Conservation (phyloP, 441 rosid genomes). For the Heliophila coronopifolia region DNA sequence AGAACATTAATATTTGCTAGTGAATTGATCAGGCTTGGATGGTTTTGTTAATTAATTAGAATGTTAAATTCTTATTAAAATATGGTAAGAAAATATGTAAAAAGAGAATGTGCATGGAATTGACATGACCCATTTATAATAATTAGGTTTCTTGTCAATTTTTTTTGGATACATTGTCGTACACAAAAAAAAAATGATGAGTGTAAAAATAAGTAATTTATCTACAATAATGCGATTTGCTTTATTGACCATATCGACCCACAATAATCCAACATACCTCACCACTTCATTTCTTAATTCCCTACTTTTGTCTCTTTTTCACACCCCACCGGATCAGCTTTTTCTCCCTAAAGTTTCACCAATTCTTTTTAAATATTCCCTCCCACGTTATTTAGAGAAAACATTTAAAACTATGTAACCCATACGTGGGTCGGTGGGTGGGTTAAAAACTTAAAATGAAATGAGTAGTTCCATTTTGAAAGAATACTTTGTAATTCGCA, state of each 20-base stretch:
- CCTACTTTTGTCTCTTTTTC: constrained; percentile 38
- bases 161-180: constrained; percentile 32
- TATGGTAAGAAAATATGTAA: constrained; percentile 6
- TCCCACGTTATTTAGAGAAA: constrained; percentile 32
- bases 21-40: neutral
- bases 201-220: constrained; percentile 19
- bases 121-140: constrained; percentile 46
- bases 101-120: constrained; percentile 43
- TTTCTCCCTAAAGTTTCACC: constrained; percentile 27
- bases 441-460: too few relatives aligned
- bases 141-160: constrained; percentile 29
- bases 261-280: constrained; percentile 44
- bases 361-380: constrained; percentile 40
- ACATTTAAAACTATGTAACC: too few relatives aligned
- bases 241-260: constrained; percentile 35
- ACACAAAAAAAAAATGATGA: constrained; percentile 27
- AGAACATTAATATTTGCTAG: neutral
- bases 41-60: neutral
- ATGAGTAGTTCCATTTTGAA: too few relatives aligned
- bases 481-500: too few relatives aligned
- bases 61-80: constrained; percentile 6
- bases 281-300: constrained; percentile 36
- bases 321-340: constrained; percentile 56
- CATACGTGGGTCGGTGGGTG: too few relatives aligned
- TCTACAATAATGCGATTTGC: constrained; percentile 35